Base-by-base conservation (phyloP, 2,329 filamentous ascomycete species). In the Curvularia sp. region DNA sequence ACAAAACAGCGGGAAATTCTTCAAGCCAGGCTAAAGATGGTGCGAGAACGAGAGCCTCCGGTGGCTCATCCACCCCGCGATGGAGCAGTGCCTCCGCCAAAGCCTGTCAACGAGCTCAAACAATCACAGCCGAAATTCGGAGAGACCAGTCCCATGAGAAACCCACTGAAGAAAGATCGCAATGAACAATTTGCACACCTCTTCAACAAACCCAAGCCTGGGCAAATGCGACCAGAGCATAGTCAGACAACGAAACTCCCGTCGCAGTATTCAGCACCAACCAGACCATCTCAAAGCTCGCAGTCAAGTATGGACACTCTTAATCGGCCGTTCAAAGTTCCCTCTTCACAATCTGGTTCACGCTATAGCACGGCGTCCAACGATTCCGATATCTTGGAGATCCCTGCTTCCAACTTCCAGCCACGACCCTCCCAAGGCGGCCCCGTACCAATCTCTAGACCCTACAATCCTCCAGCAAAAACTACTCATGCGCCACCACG, bases 101-200 rank as follows among this genome's bases (percentile, higher is more conserved):
- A 75, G 28, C 67, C 75, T 13, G 64, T 76, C 12, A 68, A 77
- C 13, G 75, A 79, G 41, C 63, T 71, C 12, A 67, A 60, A 38
- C 66, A 69, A 8, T 60, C 64, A 3, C 60, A 63, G 19, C 72
- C 73, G 18, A 81, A 87, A 66, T 88, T 88, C 67, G 86, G 86
- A 50, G 83, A 84, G 65, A 79, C 86, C 1, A 87, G 84, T 60
- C 83, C 85, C 15, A 74, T 88, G 55, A 78, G 84, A 63, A 80
- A 82, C 70, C 77, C 83, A 61, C 65, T 78, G 70, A 69, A 81
- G 65, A 71, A 75, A 51, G 72, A 72, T 55, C 53, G 53, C 25
- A 69, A 66, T 43, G 65, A 73, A 19, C 52, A 53, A 19, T 68
- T 76, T 61, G 72, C 72, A 27, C 74, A 80, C 60, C 76, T 81